Base-by-base conservation (phyloP, 441 rosid species). In the Raphanus hybrid region DNA sequence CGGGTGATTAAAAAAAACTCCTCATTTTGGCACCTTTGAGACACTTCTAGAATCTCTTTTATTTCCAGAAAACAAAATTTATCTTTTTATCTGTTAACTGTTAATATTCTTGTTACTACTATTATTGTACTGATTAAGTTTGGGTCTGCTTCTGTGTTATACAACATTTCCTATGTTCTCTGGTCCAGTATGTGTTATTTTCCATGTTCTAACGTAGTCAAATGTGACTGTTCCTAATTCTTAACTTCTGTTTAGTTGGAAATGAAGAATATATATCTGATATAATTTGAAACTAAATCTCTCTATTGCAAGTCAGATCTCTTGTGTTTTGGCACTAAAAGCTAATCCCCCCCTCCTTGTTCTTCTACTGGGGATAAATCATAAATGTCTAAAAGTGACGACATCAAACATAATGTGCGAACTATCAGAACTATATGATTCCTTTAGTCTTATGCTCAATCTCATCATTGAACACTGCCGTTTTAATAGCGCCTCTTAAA, bases 1-100 rank as follows among this genome's bases (percentile, higher is more conserved):
- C n/a, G 45, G 78, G 82, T 79, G 71, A 64, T 34, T 16, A 14
- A 48, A 45, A 43, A 39, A 54, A 54, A 54, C 59, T 54, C 59
- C 59, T 54, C 59, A 54, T 54, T 54, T 54, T 54, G 59, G 59
- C 59, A 54, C 11, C 26, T 16, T 54, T 54, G 59, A 54, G 59
- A 54, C 58, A 52, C 58, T 16, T 7, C 59, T 54, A 54, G 59
- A 15, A 54, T 54, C 59, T 7, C 59, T 54, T 54, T 16, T 16
- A 54, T 54, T 54, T 54, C 26, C 59, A 16, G 59, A 54, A 54
- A 54, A 54, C 23, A 54, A 16, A 52, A 15, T 16, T 43, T 15
- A 16, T 54, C 11, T 7, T 54, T 54, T 54, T 54, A 10, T 8
- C 59, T 54, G 59, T 54, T 54, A 54, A 54, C 59, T 54, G 59